Conservation (phyloP, 768 basidiomycete species). For the Naematelia aurantialba region DNA sequence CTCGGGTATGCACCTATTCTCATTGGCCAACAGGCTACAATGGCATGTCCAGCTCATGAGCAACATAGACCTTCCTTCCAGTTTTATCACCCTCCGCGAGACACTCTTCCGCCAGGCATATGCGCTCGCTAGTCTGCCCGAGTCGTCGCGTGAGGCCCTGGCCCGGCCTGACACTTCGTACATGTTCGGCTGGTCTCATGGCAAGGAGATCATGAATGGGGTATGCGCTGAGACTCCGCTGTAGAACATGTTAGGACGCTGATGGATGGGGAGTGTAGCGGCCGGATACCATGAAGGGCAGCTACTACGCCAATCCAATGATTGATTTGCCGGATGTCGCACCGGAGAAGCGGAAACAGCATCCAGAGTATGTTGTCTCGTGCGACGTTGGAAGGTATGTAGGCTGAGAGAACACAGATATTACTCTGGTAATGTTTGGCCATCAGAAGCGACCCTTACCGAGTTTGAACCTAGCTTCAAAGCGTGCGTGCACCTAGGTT, state of each 20-base stretch:
- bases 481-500: constrained; percentile 62
- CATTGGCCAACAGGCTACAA: neutral
- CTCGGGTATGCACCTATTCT: constrained; percentile 17
- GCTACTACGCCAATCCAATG: constrained; percentile 83
- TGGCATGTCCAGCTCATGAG: neutral
- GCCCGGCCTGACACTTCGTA: constrained; percentile 69
- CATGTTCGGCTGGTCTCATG: constrained; percentile 98
- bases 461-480: constrained; percentile 88
- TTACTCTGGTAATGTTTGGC: constrained; percentile 85
- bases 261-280: constrained; percentile 14
- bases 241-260: neutral
- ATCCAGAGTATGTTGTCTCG: constrained; percentile 62
- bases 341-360: constrained; percentile 56
- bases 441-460: constrained; percentile 53
- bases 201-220: constrained; percentile 98
- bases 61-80: constrained; percentile 65
- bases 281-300: constrained; percentile 80
- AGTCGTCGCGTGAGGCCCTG: constrained; percentile 66
- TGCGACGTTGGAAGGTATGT: neutral
- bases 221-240: constrained; percentile 14
- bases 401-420: too few species aligned
- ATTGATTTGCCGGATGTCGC: constrained; percentile 65
- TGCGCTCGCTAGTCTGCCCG: constrained; percentile 69
- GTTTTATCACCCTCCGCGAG: constrained; percentile 64
- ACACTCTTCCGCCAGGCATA: constrained; percentile 70